phyloP scores from a whole-genome alignment of 352 stramenopile genomes.

The Globisporangium heterothallicum region DNA sequence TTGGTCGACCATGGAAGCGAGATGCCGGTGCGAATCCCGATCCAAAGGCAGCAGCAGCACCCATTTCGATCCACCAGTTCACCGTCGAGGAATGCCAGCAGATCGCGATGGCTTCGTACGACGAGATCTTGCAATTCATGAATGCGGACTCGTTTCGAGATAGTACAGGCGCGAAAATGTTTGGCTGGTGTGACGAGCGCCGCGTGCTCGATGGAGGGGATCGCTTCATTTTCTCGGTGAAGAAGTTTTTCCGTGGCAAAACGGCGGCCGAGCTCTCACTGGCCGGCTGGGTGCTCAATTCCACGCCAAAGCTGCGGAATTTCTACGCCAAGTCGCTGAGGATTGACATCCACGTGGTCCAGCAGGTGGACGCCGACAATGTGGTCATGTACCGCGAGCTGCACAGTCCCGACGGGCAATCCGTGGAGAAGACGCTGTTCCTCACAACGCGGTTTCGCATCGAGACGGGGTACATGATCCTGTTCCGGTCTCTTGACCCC shows the following conservation, averaged over 20 bases:
- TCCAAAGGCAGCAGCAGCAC: neutral
- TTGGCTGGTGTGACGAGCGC: slow-evolving; percentile 50
- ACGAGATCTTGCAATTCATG: slow-evolving; percentile 38
- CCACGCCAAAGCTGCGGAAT: slow-evolving; percentile 16
- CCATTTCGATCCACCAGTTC: slow-evolving; percentile 9
- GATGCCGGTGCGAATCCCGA: neutral
- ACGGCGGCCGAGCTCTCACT: slow-evolving; percentile 25
- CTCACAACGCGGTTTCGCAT: slow-evolving; percentile 34
- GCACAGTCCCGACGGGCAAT: slow-evolving; percentile 15
- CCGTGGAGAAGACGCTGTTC: slow-evolving; percentile 35
- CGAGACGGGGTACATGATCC: slow-evolving; percentile 28
- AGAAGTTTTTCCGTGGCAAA: slow-evolving; percentile 37
- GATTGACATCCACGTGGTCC: slow-evolving; percentile 29
- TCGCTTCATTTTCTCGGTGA: slow-evolving; percentile 54
- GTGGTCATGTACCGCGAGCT: slow-evolving; percentile 51
- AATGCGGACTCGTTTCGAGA: slow-evolving; percentile 28
- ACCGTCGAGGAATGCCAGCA: slow-evolving; percentile 32
- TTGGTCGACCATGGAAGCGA: neutral
- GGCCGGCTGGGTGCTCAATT: slow-evolving; percentile 40
- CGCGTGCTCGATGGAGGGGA: slow-evolving; percentile 27
- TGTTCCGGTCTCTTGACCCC: slow-evolving; percentile 44
- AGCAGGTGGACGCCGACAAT: slow-evolving; percentile 55
- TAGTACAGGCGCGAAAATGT: slow-evolving; percentile 40
- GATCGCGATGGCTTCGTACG: slow-evolving; percentile 26
- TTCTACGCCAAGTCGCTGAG: slow-evolving; percentile 47